Conservation (phyloP, 305 asterid genomes). For the Fraxinus latifolia region DNA sequence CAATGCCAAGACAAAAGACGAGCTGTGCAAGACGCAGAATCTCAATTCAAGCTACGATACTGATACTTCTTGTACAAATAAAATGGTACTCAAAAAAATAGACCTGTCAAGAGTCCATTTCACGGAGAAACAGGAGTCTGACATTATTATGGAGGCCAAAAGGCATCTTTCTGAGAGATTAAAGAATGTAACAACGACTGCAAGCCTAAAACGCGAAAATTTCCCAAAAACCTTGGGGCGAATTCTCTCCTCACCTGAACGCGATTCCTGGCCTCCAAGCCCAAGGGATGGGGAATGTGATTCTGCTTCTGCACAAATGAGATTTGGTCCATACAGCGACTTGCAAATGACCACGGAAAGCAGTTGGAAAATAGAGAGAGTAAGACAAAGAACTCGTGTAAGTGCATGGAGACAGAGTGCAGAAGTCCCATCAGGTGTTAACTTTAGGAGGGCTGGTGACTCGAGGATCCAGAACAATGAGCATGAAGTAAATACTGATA, state of each 20-base stretch:
- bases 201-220: conserved; percentile 23
- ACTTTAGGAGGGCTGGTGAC: background rate
- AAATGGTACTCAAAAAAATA: conserved; percentile 25
- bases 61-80: conserved; percentile 27
- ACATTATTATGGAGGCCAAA: conserved; percentile 69
- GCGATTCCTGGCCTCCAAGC: conserved; percentile 36
- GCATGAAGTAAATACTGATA: background rate
- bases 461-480: background rate
- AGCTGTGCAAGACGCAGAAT: conserved; percentile 18
- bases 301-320: conserved; percentile 34
- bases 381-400: background rate
- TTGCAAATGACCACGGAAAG: background rate
- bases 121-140: conserved; percentile 38
- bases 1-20: conserved; percentile 19
- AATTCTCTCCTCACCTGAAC: conserved; percentile 64
- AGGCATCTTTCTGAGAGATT: conserved; percentile 65
- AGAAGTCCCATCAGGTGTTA: background rate
- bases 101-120: conserved; percentile 29
- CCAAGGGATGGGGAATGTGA: conserved; percentile 32
- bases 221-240: conserved; percentile 48
- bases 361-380: background rate
- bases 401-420: background rate
- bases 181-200: conserved; percentile 27
- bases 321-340: conserved; percentile 12
- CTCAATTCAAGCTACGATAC: conserved; percentile 22